Base-by-base conservation (phyloP, 106 monocot species). In the Phalaenopsis aphrodite region DNA sequence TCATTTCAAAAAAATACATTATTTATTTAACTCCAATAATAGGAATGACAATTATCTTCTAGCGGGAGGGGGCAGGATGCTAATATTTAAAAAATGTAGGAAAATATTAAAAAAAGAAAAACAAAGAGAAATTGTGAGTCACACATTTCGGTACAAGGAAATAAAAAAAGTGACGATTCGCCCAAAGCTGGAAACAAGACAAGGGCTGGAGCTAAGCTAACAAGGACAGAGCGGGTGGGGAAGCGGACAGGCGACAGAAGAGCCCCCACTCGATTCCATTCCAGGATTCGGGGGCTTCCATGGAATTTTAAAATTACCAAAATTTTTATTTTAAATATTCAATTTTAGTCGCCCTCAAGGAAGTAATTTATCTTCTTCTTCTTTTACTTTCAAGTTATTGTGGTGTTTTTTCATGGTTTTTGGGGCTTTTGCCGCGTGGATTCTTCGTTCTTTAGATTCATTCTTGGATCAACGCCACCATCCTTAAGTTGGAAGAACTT, bases 251-350 rank as follows among this genome's bases (percentile, higher is more conserved):
- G 39, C 71, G 41, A 41, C 71, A 39, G 71, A 16, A 71, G 39
- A 71, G 37, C 52, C 39, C 71, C 71, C 71, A 71, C 71, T 41
- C 71, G 71, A 71, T 39, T 71, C 38, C 39, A 38, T 71, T 71
- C 71, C 71, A 14, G 71, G 41, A 71, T 71, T 71, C 39, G 14
- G 41, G 71, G 71, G 14, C n/a, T 71, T 71, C 52, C 52, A 12
- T 52, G 52, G 52, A 52, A 52, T 52, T 52, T 52, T 12, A 52
- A 52, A 52, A 12, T 12, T 12, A 52, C 9, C 0, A 52, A 52
- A 52, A 12, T 12, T 52, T 52, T 52, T 52, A 49, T 52, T 52
- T 52, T 52, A 52, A 52, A 52, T 9, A 52, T 15, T 52, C 10
- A 15, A n/a, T n/a, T n/a, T n/a, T n/a, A n/a, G n/a, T n/a, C n/a